Percentiles rank a stretch among this genome's conserved stretches.
Conservation (phyloP, 768 basidiomycete species). For the Tulasnella sp. region DNA sequence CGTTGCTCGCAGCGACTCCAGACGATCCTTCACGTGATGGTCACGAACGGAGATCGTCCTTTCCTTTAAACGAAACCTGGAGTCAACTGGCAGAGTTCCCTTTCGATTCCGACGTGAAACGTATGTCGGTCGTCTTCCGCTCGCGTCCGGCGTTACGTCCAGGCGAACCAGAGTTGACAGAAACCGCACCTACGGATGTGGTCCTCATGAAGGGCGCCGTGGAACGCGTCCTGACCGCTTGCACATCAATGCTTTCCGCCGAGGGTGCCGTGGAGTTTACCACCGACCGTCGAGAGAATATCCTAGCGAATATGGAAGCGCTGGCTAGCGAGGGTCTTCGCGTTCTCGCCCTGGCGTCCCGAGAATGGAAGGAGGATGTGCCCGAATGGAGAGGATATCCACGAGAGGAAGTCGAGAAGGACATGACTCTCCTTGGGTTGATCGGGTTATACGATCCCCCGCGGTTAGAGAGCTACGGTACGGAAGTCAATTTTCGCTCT, state of each 20-base stretch:
- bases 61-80: not conserved
- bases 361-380: not conserved
- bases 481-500: not conserved
- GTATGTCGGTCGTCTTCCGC: slow-evolving; percentile 27
- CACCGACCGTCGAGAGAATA: slow-evolving; percentile 23
- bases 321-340: slow-evolving; percentile 45
- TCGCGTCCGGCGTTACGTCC: too few species aligned
- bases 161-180: too few species aligned
- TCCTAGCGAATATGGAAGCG: slow-evolving; percentile 25
- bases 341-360: slow-evolving; percentile 38
- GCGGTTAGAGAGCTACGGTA: slow-evolving; percentile 37
- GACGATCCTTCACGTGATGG: not conserved
- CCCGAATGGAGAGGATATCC: not conserved
- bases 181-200: slow-evolving; percentile 18
- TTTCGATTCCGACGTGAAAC: slow-evolving; percentile 34
- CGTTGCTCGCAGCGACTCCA: not conserved
- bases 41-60: not conserved
- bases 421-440: slow-evolving; percentile 34
- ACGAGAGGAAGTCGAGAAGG: slow-evolving; percentile 20
- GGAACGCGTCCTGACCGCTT: slow-evolving; percentile 53
- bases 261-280: slow-evolving; percentile 38
- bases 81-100: slow-evolving; percentile 27
- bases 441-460: slow-evolving; percentile 42
- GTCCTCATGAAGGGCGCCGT: slow-evolving; percentile 56
- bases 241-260: slow-evolving; percentile 45